Conservation (phyloP, 305 asterid species). For the Fraxinus platypoda region DNA sequence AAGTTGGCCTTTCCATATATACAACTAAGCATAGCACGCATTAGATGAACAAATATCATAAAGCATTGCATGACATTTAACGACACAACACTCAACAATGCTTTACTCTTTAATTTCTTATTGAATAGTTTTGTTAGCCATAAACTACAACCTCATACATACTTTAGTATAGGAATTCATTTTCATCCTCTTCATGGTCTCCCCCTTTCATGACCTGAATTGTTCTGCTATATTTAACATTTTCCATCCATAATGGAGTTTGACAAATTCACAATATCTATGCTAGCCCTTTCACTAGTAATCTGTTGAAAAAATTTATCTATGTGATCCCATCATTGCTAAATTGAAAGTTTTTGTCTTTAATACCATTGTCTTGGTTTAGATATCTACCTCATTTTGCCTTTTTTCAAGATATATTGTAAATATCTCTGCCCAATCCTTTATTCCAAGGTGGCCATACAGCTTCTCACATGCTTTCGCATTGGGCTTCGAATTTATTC, state of each 20-base stretch:
- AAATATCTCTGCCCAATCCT: background rate
- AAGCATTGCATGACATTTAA: background rate
- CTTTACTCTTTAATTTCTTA: background rate
- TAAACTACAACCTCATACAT: background rate
- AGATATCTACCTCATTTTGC: background rate
- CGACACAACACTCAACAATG: background rate
- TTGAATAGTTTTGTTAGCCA: background rate
- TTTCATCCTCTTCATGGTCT: background rate
- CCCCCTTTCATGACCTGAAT: background rate
- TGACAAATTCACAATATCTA: background rate
- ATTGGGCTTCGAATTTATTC: background rate
- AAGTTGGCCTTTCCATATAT: background rate
- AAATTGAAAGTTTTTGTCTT: background rate
- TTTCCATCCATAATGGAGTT: background rate
- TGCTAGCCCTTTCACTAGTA: background rate
- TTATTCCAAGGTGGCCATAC: background rate
- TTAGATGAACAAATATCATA: background rate
- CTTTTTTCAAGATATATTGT: background rate
- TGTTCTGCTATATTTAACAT: background rate
- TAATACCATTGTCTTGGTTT: background rate
- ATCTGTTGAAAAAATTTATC: background rate
- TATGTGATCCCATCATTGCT: background rate
- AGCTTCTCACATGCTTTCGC: background rate
- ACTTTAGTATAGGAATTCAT: background rate
- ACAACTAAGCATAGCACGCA: background rate